Evolutionary conservation across 2,329 filamentous ascomycete species (phyloP).

Genomic region (Claviceps purpurea): DNA sequence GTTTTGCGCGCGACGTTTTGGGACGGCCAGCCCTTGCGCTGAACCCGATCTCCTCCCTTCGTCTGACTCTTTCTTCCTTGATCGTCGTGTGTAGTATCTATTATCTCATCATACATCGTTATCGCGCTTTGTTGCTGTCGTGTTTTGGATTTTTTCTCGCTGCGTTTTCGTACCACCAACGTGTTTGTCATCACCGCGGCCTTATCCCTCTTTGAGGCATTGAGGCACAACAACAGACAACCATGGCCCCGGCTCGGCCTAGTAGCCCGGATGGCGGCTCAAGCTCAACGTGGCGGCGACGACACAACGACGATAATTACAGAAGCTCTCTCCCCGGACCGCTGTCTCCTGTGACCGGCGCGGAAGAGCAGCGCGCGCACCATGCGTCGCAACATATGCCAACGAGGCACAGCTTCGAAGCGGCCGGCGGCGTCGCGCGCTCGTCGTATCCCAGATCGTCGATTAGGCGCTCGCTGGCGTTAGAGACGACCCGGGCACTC

Average conservation of each 20-base stretch:
- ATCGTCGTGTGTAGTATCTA: too few species aligned
- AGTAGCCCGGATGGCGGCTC: conserved; percentile 8
- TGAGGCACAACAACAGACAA: conserved; percentile 3
- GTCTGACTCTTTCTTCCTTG: too few species aligned
- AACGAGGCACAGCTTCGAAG: conserved; percentile 6
- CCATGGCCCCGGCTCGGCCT: conserved; percentile 13
- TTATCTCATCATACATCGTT: too few species aligned
- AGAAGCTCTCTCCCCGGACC: neutral
- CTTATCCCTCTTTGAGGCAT: neutral
- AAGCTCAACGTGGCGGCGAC: conserved; percentile 5
- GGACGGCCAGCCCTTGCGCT: too few species aligned
- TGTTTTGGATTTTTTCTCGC: neutral
- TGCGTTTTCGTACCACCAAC: neutral
- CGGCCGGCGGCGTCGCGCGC: neutral
- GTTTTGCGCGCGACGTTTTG: too few species aligned
- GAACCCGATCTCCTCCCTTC: too few species aligned
- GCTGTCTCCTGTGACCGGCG: neutral
- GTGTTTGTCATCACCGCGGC: too few species aligned
- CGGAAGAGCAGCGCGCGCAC: neutral
- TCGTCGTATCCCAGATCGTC: conserved; percentile 3
- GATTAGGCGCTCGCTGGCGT: conserved; percentile 5
- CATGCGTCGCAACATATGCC: neutral
- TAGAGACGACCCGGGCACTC: neutral
- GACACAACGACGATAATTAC: conserved; percentile 4
- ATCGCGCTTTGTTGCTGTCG: neutral